phyloP scores from a whole-genome alignment of 108 stramenopile genomes.

The Skeletonema menzelii region DNA sequence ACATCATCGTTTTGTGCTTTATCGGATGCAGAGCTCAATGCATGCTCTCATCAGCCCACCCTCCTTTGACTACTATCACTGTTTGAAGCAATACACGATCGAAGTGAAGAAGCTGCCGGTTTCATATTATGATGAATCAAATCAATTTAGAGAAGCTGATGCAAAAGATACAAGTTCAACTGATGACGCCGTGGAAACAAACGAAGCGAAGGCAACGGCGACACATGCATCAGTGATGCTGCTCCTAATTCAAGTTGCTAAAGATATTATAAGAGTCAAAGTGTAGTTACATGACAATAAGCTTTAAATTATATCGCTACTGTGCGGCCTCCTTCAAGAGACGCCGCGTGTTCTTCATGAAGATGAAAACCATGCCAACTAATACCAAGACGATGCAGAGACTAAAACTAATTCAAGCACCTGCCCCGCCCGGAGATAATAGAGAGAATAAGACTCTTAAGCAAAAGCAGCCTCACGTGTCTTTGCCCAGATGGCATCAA shows the following conservation, averaged over 20 bases:
- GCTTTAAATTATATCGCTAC: conserved; percentile 1
- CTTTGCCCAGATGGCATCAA: conserved; percentile 72
- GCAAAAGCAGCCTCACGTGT: conserved; percentile 58
- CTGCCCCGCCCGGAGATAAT: background rate
- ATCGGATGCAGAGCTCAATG: too few relatives aligned
- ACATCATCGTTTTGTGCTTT: too few relatives aligned
- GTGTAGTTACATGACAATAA: background rate
- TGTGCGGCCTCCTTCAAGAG: background rate
- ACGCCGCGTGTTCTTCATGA: background rate
- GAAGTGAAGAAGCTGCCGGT: too few relatives aligned
- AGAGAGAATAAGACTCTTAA: background rate
- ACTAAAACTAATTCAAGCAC: background rate
- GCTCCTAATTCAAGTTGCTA: background rate
- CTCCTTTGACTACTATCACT: too few relatives aligned
- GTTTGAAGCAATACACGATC: too few relatives aligned
- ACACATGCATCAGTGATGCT: too few relatives aligned
- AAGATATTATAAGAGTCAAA: background rate
- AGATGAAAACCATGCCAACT: background rate
- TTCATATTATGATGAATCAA: too few relatives aligned
- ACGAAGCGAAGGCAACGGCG: too few relatives aligned
- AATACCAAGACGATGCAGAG: background rate
- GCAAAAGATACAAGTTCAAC: too few relatives aligned
- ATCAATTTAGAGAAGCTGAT: too few relatives aligned
- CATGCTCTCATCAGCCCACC: too few relatives aligned
- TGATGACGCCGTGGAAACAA: background rate